Base-by-base conservation (phyloP, 2,329 filamentous ascomycete species). In the Monilinia vaccinii-corymbosi region DNA sequence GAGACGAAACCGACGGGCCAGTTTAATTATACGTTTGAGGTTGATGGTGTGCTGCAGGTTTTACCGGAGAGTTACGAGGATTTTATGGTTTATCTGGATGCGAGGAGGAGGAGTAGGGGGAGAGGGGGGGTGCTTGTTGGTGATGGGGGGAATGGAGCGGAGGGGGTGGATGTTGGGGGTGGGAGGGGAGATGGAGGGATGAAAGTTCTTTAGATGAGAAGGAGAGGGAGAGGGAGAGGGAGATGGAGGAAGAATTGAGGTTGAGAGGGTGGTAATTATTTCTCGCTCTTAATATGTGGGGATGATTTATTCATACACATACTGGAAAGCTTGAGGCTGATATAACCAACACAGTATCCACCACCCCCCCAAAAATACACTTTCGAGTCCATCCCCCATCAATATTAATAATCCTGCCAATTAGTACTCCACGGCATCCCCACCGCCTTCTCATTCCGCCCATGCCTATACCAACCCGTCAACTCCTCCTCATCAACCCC, bases 401-500 rank as follows among this genome's bases (percentile, higher is more conserved):
- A 70, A 63, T 68, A 11, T 31, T n/a, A 70, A 63, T 68, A 71
- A 64, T 62, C 61, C 58, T 67, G 57, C 68, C 68, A 71, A 62
- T 68, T 64, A 25, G 57, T 61, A 61, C 48, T 66, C 69, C 69
- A 70, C n/a, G 68, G 68, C 65, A 65, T 65, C 63, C 62, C 68
- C 18, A 65, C 68, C 60, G 69, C 66, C 51, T 69, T 64, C 21
- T 62, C 63, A 65, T 71, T 66, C 50, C 66, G 59, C 1, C 69
- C 77, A 70, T 88, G 85, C 71, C 81, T 83, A 72, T 90, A 92
- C 60, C 72, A 75, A 62, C 79, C 81, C 62, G 79, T 75, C 68
- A 92, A 75, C 71, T 88, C 85, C 75, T 92, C 88, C 74, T 90
- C 80, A 69, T 93, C 89, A 60, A 93, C 82, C 14, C 88, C 89